phyloP scores from a whole-genome alignment of 164 flowering plant species.

The Hamamelis virginiana region DNA sequence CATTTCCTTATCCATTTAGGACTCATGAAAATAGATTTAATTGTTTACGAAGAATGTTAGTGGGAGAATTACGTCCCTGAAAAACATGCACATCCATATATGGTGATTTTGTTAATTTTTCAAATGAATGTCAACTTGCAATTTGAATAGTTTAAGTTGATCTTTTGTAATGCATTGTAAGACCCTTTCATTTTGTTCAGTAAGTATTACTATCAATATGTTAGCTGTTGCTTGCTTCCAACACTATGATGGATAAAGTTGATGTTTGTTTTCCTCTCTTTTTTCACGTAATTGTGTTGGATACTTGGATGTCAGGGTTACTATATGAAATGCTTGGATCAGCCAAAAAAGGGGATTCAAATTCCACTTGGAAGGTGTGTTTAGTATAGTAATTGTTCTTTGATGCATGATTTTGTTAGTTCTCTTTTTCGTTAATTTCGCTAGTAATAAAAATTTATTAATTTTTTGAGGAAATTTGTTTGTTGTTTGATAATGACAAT shows the following conservation, averaged over 20 bases:
- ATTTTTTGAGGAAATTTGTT: no score
- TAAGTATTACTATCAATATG: no score
- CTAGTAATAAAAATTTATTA: no score
- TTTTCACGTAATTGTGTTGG: not conserved
- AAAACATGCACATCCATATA: not conserved
- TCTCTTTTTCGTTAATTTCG: no score
- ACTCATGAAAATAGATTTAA: no score
- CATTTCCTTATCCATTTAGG: no score
- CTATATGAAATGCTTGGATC: constrained; percentile 91
- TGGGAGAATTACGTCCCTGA: not conserved
- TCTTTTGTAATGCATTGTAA: no score
- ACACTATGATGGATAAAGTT: not conserved
- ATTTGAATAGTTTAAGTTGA: no score
- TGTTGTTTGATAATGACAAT: no score
- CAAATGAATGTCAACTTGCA: no score
- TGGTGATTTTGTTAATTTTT: not conserved
- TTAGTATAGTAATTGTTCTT: not conserved
- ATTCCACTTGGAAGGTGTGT: constrained; percentile 91
- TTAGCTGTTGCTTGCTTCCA: not conserved
- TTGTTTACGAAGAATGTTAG: not conserved
- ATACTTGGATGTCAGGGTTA: constrained; percentile 41
- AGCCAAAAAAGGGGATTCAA: constrained; percentile 61
- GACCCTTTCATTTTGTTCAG: no score
- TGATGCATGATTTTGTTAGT: no score
- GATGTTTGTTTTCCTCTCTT: not conserved